Percentiles rank a stretch among this genome's conserved stretches.
phyloP scores from a whole-genome alignment of 2,329 filamentous ascomycete species.

The Scolecobasidium constrictum region DNA sequence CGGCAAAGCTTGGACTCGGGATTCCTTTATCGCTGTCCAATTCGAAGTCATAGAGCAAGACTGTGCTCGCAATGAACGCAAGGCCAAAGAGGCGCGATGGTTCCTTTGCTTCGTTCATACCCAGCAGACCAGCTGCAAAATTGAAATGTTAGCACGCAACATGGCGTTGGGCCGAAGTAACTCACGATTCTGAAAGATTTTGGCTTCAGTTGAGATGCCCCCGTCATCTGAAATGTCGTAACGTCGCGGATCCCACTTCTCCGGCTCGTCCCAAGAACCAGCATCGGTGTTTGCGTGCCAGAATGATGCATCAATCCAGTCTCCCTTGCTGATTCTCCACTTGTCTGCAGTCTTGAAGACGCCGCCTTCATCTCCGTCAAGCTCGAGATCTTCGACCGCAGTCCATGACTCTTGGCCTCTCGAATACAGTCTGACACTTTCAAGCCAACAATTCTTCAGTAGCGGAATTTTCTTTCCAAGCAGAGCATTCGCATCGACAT shows the following conservation, averaged over 20 bases:
- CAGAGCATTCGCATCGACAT: conserved; percentile 29
- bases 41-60: conserved; percentile 10
- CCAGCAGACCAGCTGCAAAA: conserved; percentile 1
- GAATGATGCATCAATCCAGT: conserved; percentile 3
- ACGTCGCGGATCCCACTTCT: conserved; percentile 3
- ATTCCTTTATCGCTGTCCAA: conserved; percentile 4
- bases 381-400: not conserved
- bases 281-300: conserved; percentile 8
- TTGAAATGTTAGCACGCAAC: not conserved
- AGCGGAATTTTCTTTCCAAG: conserved; percentile 31
- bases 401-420: not conserved
- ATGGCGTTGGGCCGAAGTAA: not conserved
- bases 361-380: not conserved
- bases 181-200: conserved; percentile 6
- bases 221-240: no score
- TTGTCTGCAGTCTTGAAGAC: not conserved
- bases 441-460: conserved; percentile 20
- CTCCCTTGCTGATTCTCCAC: conserved; percentile 6
- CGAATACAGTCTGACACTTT: conserved; percentile 7
- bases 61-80: conserved; percentile 8
- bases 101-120: conserved; percentile 2
- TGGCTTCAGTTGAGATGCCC: not conserved
- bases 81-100: conserved; percentile 1
- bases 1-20: conserved; percentile 3
- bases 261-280: not conserved